Percentiles rank a stretch among this genome's conserved stretches.
Evolutionary conservation across 257 asterid genomes (phyloP).

Genomic region (Salvia miltiorrhiza): DNA sequence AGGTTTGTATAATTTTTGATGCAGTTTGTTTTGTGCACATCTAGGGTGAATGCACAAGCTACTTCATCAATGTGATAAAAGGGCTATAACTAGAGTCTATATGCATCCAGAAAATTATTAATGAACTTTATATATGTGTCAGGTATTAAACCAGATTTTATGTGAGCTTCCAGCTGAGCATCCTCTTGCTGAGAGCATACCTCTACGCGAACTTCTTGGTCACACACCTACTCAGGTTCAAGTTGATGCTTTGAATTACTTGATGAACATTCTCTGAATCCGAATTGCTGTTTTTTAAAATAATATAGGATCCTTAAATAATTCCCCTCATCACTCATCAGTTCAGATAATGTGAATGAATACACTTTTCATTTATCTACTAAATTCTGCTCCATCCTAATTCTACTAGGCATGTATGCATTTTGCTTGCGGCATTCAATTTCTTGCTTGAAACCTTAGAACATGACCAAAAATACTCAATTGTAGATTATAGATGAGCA

Average conservation of each 20-base stretch:
- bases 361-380: neutral
- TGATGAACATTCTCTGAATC: neutral
- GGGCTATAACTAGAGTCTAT: neutral
- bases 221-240: constrained; percentile 88
- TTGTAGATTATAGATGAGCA: neutral
- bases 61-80: neutral
- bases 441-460: no score
- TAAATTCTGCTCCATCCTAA: neutral
- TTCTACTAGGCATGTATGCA: no score
- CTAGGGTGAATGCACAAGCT: neutral
- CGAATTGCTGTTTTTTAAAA: neutral
- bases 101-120: constrained; percentile 14
- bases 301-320: neutral
- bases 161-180: constrained; percentile 87
- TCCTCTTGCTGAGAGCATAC: constrained; percentile 85
- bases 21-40: constrained; percentile 7
- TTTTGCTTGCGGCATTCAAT: neutral
- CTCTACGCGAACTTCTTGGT: constrained; percentile 86
- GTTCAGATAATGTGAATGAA: neutral
- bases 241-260: neutral
- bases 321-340: neutral
- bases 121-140: constrained; percentile 20
- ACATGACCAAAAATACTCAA: neutral
- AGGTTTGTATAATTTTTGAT: constrained; percentile 45
- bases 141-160: constrained; percentile 84